A percentile compares a stretch with the other conserved stretches of the same genome.
These are phyloP conservation scores for Ustilago esculenta DNA, from an alignment of 1,284 basidiomycete species.

Conservation along the genomic window DNA sequence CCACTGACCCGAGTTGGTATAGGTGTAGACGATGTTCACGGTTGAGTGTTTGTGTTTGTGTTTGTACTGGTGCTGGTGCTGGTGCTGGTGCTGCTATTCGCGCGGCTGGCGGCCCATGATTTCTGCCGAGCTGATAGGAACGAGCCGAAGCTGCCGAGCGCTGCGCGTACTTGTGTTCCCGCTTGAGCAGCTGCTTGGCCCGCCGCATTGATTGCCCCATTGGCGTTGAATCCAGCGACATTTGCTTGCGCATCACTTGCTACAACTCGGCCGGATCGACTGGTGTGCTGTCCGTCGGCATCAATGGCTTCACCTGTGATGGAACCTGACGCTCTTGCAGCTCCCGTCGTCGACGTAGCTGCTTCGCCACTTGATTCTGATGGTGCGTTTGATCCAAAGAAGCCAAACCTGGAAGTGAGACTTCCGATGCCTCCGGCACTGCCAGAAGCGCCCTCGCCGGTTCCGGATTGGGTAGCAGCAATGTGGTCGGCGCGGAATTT, in stretches of 20 bases:
- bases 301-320: slow-evolving; percentile 53
- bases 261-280: slow-evolving; percentile 26
- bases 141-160: slow-evolving; percentile 59
- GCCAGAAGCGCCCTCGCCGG: slow-evolving; percentile 1
- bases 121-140: slow-evolving; percentile 56
- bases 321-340: slow-evolving; percentile 22
- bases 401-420: slow-evolving; percentile 27
- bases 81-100: slow-evolving; percentile 10
- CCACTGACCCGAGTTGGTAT: slow-evolving; percentile 1
- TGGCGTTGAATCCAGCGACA: slow-evolving; percentile 28
- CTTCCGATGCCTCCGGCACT: slow-evolving; percentile 13
- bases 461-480: slow-evolving; percentile 18
- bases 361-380: slow-evolving; percentile 4
- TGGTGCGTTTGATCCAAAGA: slow-evolving; percentile 18
- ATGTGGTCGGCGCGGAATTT: slow-evolving; percentile 41
- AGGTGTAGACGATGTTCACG: neutral
- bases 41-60: neutral
- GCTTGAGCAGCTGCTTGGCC: slow-evolving; percentile 55
- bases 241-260: slow-evolving; percentile 3
- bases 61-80: too few species aligned
- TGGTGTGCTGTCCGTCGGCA: slow-evolving; percentile 35
- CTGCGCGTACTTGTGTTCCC: slow-evolving; percentile 57
- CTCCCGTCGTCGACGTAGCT: neutral
- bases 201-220: slow-evolving; percentile 42
- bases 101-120: slow-evolving; percentile 40